phyloP scores from a whole-genome alignment of 2,329 filamentous ascomycete genomes.

The Rutstroemia sp. region DNA sequence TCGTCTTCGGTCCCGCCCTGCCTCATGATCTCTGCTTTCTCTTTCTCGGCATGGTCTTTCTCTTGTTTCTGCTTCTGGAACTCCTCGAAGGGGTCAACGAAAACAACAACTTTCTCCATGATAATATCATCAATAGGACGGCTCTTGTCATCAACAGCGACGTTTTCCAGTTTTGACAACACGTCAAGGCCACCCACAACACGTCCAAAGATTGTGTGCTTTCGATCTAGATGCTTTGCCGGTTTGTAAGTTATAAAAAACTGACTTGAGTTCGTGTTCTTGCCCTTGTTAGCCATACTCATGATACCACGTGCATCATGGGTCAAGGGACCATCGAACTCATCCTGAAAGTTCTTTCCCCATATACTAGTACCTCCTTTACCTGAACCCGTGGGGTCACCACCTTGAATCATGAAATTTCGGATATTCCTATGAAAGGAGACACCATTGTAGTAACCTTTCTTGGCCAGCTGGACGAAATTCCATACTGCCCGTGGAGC shows the following conservation, averaged over 20 bases:
- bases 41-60: conserved; percentile 48
- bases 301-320: conserved; percentile 74
- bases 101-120: conserved; percentile 77
- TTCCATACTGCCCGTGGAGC: conserved; percentile 96
- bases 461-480: conserved; percentile 80
- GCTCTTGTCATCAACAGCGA: conserved; percentile 67
- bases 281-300: conserved; percentile 98
- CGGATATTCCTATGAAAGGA: conserved; percentile 89
- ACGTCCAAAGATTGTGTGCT: conserved; percentile 93
- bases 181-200: conserved; percentile 71
- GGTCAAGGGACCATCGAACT: conserved; percentile 82
- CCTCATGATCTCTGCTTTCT: conserved; percentile 53
- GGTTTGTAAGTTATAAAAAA: conserved; percentile 90
- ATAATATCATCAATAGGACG: conserved; percentile 69
- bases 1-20: conserved; percentile 79
- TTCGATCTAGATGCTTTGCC: conserved; percentile 79
- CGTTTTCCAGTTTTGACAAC: conserved; percentile 68
- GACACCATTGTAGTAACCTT: conserved; percentile 81
- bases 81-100: conserved; percentile 92
- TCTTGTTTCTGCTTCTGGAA: conserved; percentile 71
- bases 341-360: conserved; percentile 91
- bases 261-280: conserved; percentile 93
- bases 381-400: conserved; percentile 87
- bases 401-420: conserved; percentile 97
- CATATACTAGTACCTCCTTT: conserved; percentile 85